Conservation (phyloP, 2,329 filamentous ascomycete genomes). For the Neurospora sp. region DNA sequence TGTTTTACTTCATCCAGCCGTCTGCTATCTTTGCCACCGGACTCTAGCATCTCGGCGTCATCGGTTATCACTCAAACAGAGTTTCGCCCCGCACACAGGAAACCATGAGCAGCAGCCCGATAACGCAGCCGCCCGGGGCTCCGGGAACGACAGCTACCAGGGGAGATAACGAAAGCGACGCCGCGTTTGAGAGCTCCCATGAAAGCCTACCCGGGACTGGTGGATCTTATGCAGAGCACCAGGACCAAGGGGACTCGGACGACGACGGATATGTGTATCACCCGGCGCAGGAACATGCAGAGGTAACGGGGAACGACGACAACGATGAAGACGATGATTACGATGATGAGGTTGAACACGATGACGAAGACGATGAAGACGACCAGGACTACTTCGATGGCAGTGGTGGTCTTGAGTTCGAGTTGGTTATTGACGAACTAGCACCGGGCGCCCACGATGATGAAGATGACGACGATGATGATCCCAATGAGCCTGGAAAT, state of each 20-base stretch:
- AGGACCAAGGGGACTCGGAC: neutral
- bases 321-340: neutral
- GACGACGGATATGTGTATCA: neutral
- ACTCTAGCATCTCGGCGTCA: neutral
- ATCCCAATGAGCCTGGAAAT: conserved; percentile 14
- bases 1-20: neutral
- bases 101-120: neutral
- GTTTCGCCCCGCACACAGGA: neutral
- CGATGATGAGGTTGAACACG: conserved; percentile 11
- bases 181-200: conserved; percentile 1
- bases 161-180: neutral
- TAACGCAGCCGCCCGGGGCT: neutral
- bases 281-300: neutral
- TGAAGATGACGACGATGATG: conserved; percentile 19
- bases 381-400: conserved; percentile 8
- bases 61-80: neutral
- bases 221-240: neutral
- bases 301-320: neutral
- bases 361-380: conserved; percentile 13
- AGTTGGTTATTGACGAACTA: conserved; percentile 13
- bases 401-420: conserved; percentile 10
- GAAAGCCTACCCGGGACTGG: neutral
- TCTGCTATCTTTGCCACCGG: neutral
- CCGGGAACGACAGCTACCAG: neutral
- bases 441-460: conserved; percentile 16